phyloP scores from a whole-genome alignment of 345 rosid genomes.

The Citrus cavaleriei region DNA sequence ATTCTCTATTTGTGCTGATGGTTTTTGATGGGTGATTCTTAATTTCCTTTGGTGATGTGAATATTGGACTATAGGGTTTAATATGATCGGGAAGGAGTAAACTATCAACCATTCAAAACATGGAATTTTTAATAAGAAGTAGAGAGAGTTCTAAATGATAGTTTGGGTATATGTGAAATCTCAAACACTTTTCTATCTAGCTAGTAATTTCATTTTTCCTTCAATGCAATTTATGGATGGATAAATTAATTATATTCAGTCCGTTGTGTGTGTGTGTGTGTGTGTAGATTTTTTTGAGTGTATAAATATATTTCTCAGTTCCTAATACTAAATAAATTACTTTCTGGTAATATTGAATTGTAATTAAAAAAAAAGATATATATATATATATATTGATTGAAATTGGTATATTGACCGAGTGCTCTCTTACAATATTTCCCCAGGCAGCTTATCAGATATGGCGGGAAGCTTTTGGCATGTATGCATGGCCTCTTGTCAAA shows the following conservation, averaged over 20 bases:
- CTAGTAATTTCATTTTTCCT: too few relatives aligned
- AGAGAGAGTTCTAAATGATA: not conserved
- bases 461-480: constrained; percentile 70
- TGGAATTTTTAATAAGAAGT: not conserved
- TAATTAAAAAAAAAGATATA: too few relatives aligned
- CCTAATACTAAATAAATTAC: not conserved
- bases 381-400: not conserved
- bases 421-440: not conserved
- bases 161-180: not conserved
- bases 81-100: not conserved
- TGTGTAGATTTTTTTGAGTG: not conserved
- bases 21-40: not conserved
- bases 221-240: too few relatives aligned
- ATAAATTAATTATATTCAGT: not conserved
- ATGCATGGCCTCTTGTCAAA: constrained; percentile 77
- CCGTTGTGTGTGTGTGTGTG: not conserved
- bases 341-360: too few relatives aligned
- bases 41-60: not conserved
- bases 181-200: too few relatives aligned
- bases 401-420: not conserved
- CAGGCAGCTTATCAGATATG: constrained; percentile 65
- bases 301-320: not conserved
- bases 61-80: too few relatives aligned
- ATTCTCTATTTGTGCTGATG: not conserved
- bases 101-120: not conserved